Base-by-base conservation (phyloP, 805 yeast genomes). In the Yamadazyma laniorum region DNA sequence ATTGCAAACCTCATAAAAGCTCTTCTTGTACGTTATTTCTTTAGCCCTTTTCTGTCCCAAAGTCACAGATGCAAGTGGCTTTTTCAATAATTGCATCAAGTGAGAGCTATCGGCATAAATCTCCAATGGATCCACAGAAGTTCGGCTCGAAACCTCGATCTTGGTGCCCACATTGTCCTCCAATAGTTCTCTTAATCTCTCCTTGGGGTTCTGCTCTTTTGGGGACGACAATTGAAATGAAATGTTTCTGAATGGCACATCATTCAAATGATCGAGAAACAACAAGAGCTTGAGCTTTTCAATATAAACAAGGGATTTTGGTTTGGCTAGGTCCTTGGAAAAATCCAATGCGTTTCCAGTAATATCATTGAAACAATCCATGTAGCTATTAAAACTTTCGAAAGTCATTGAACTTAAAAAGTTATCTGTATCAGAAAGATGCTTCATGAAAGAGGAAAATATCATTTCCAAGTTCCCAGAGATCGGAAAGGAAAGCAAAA, bases 1-100 rank as follows among this genome's bases (percentile, higher is more conserved):
- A 34, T 69, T 65, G 47, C 86, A 80, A 14, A 76, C 74, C 15
- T 72, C 76, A 39, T 61, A 58, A 48, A 77, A 79, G 3, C 77
- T 75, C 25, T 56, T 55, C 13, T 51, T 50, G 2, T 55, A 44
- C 0, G 80, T 70, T 19, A 66, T 64, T 13, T 59, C 35, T 34
- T 58, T 51, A 0, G 71, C 63, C 32, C 72, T 59, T 29, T 71
- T 67, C 21, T 61, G 59, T 2, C 69, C 59, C 18, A 79, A 55
- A 3, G 44, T 47, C 14, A 57, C 59, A n/a, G 63, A 61, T 1
- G 80, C 67, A 1, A 73, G 60, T 13, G 65, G 59, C 27, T 55
- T 32, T 12, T 37, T 29, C 36, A 37, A 37, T 13, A 37, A 18
- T 16, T 13, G 21, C 15, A 26, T 21, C 29, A 37, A 27, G 7